Conservation (phyloP, 352 stramenopile genomes). For the Stephanocyclus meneghinianus region DNA sequence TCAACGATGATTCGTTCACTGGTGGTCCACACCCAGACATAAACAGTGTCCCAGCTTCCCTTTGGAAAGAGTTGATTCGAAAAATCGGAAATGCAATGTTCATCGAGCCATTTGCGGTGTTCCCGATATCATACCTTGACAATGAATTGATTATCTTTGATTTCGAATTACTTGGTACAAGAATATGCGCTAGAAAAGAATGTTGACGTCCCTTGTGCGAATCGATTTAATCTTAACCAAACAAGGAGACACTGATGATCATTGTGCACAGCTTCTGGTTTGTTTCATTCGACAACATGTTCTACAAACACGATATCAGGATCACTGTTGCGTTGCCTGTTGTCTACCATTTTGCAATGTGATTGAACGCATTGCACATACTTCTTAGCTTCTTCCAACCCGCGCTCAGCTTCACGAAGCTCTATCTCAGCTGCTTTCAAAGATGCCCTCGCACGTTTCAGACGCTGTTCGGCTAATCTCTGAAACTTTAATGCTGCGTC, state of each 20-base stretch:
- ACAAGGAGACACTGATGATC: neutral
- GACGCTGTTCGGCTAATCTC: constrained; percentile 21
- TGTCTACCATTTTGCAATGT: constrained; percentile 8
- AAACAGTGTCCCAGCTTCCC: constrained; percentile 53
- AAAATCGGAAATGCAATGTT: constrained; percentile 58
- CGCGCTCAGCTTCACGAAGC: constrained; percentile 35
- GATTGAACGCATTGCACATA: constrained; percentile 11
- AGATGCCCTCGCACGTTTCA: constrained; percentile 14
- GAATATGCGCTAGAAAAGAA: constrained; percentile 73
- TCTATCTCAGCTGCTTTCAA: constrained; percentile 25
- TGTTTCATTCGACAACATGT: neutral
- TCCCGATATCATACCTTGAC: constrained; percentile 73
- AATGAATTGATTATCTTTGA: constrained; percentile 77
- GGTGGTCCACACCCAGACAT: constrained; percentile 49
- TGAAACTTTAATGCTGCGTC: constrained; percentile 33
- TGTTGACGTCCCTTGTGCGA: neutral
- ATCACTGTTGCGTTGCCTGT: neutral
- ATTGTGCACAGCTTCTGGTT: neutral
- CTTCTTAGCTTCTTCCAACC: constrained; percentile 24
- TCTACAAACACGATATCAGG: constrained; percentile 25
- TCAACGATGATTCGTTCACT: constrained; percentile 11
- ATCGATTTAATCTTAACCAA: neutral
- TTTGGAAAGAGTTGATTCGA: constrained; percentile 57
- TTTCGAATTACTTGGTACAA: constrained; percentile 73
- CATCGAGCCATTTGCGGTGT: constrained; percentile 66